Evolutionary conservation across 2,329 filamentous ascomycete genomes (phyloP), one percentile per base, ranked within the genome.

Genomic region (Penicillium hesseltinei): DNA sequence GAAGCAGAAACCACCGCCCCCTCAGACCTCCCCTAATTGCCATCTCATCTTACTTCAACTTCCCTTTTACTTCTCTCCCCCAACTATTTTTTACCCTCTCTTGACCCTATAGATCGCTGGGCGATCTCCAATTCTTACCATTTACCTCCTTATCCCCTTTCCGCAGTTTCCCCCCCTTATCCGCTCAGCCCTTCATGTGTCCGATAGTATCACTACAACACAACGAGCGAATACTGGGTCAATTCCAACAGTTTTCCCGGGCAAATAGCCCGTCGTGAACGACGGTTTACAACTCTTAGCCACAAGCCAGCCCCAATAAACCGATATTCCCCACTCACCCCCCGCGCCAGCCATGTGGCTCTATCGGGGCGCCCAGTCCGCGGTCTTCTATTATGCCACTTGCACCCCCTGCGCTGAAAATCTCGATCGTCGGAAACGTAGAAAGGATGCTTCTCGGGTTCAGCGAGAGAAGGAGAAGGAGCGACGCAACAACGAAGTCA

Each of bases 381-480:
- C 78, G 35, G 73, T 80, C 57, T 81, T 80, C 67, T 81, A 80
- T 68, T 81, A 81, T 62, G 73, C 72, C 61, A 75, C 76, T 51
- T 80, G 77, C 61, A 79, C 78, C 8, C 78, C 78, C 36, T 97
- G 92, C 77, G 82, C 87, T 56, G 84, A 90, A 64, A 83, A 88
- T 59, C 81, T 83, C 51, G 84, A 89, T 71, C 86, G 86, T 62
- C 84, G 88, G 65, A 88, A 88, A 73, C 83, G 88, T 57, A 88
- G 85, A 73, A 83, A 84, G 65, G 82, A 90, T 71, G 89, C 90
- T 49, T 86, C 85, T 69, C 83, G 82, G 66, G 86, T 88, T 60
- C 82, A 87, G 56, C 80, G 84, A 64, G 84, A 88, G 64, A 88
- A 89, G 71, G 81, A 82, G 45, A 84, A 89, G 71, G 81, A 82